Conservation (phyloP, 805 yeast genomes). For the Saccharomyces jurei region DNA sequence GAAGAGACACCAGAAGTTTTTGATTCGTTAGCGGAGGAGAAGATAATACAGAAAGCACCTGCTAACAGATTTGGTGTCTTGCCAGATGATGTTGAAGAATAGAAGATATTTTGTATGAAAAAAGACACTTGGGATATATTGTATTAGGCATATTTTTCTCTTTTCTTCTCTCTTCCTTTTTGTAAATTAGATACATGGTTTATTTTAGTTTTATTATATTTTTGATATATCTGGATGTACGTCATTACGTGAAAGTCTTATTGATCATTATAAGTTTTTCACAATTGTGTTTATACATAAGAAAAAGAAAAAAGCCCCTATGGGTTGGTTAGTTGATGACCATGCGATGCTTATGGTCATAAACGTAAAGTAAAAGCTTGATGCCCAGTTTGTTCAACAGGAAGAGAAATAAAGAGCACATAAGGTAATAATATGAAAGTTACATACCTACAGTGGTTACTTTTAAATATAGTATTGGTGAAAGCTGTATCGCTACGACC, state of each 20-base stretch:
- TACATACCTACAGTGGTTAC: neutral
- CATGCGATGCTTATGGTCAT: neutral
- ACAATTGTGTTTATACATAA: neutral
- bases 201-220: neutral
- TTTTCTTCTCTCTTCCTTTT: neutral
- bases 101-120: neutral
- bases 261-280: neutral
- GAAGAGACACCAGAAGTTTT: conserved; percentile 7
- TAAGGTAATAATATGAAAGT: neutral
- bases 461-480: neutral
- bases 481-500: neutral
- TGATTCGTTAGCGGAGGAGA: neutral
- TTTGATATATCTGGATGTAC: neutral
- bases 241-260: neutral
- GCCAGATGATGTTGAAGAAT: conserved; percentile 29
- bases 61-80: conserved; percentile 27
- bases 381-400: neutral
- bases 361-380: neutral
- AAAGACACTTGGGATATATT: neutral
- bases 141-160: neutral
- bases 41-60: neutral
- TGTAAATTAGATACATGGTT: neutral
- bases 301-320: neutral
- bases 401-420: neutral
- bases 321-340: neutral